Evolutionary conservation across 768 basidiomycete genomes (phyloP).

Genomic region (Phlebiopsis gigantea): DNA sequence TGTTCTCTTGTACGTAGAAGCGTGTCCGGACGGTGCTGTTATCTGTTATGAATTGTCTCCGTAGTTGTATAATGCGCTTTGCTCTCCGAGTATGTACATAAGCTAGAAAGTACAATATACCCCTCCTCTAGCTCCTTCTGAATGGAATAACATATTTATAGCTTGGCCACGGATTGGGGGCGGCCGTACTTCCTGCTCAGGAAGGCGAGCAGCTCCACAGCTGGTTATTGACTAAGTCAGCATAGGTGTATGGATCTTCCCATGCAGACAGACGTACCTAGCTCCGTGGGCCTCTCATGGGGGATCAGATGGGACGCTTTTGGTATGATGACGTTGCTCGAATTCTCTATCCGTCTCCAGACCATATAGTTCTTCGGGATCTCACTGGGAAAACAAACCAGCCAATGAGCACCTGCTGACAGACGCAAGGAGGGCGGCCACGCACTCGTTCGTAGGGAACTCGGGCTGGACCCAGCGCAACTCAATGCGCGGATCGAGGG

Average conservation of each 20-base stretch:
- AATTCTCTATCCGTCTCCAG: slow-evolving; percentile 31
- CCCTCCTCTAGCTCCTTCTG: not conserved
- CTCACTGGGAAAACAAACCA: slow-evolving; percentile 1
- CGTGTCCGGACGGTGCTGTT: slow-evolving; percentile 11
- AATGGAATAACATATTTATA: not conserved
- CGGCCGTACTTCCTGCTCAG: slow-evolving; percentile 16
- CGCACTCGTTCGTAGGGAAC: slow-evolving; percentile 31
- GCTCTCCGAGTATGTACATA: slow-evolving; percentile 11
- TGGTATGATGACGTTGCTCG: slow-evolving; percentile 27
- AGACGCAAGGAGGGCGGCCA: slow-evolving; percentile 2
- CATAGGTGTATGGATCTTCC: not conserved
- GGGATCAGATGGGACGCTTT: slow-evolving; percentile 29
- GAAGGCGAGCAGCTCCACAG: slow-evolving; percentile 17
- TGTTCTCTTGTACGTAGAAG: slow-evolving; percentile 1
- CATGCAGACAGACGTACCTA: slow-evolving; percentile 17
- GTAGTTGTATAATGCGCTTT: slow-evolving; percentile 10
- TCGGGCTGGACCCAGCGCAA: slow-evolving; percentile 56
- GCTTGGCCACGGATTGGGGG: not conserved
- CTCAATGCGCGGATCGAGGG: slow-evolving; percentile 44
- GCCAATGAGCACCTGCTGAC: not conserved
- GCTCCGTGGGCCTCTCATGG: slow-evolving; percentile 25
- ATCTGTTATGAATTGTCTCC: slow-evolving; percentile 6
- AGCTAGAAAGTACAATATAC: slow-evolving; percentile 14
- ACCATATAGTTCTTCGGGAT: slow-evolving; percentile 16
- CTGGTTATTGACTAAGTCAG: slow-evolving; percentile 4